phyloP scores from a whole-genome alignment of 768 basidiomycete species.

The Lentinula raphanica region DNA sequence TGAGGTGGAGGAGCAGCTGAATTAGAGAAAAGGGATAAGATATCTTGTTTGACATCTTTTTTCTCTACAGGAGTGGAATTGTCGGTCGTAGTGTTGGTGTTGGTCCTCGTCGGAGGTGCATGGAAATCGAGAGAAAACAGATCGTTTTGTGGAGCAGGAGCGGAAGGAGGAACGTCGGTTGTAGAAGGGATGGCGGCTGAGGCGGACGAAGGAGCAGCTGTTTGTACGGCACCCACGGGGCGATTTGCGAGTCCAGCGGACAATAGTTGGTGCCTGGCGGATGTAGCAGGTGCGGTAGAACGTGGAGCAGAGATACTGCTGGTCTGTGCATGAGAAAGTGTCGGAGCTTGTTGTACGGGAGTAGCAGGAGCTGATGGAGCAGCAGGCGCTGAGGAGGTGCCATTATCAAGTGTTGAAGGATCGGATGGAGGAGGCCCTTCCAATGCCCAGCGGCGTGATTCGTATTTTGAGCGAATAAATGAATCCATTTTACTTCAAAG shows the following conservation, averaged over 20 bases:
- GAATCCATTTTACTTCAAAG: conserved; percentile 87
- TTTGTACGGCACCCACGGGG: conserved; percentile 6
- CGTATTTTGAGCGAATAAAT: conserved; percentile 96
- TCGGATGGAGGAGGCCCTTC: conserved; percentile 83
- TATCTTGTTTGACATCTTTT: conserved; percentile 81
- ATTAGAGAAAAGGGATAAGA: conserved; percentile 82
- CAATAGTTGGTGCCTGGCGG: conserved; percentile 47
- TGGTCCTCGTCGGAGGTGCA: conserved; percentile 39
- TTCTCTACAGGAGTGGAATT: conserved; percentile 31
- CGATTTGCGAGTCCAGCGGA: conserved; percentile 20
- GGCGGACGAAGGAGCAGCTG: conserved; percentile 8
- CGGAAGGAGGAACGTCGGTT: conserved; percentile 23
- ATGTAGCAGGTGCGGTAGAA: conserved; percentile 20
- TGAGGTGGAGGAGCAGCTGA: conserved; percentile 34
- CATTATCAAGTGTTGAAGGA: conserved; percentile 69
- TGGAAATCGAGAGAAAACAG: conserved; percentile 88
- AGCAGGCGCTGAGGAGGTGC: conserved; percentile 13
- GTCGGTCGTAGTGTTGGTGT: conserved; percentile 16
- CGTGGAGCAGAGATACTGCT: conserved; percentile 23
- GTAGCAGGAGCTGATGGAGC: conserved; percentile 20
- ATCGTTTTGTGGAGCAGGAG: conserved; percentile 47
- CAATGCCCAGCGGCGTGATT: conserved; percentile 86
- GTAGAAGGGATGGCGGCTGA: conserved; percentile 14
- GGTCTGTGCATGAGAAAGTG: conserved; percentile 25
- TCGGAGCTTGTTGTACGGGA: conserved; percentile 16